Base-by-base conservation (phyloP, 495 filamentous ascomycete genomes). In the Xylaria castorea region DNA sequence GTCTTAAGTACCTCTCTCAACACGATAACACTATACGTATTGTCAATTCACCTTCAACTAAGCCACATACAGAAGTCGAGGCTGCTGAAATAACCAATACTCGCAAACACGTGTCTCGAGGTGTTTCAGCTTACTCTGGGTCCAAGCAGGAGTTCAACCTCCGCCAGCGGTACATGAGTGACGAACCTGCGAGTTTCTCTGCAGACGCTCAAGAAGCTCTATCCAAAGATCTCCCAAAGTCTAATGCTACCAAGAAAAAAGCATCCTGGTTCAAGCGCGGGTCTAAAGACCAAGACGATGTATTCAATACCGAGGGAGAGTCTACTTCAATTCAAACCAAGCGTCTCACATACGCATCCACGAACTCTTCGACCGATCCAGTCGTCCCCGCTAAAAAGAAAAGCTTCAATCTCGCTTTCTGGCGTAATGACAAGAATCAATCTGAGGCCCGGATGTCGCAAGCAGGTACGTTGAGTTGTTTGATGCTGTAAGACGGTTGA, bases 191-290 rank as follows among this genome's bases (percentile, higher is more conserved):
- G 64, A 73, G 34, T 40, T 48, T 22, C 11, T 22, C 48, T 46
- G 42, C 25, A 30, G 67, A 42, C 1, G n/a, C 40, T 20, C 51
- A 38, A n/a, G 75, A 70, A 34, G 16, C 40, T 48, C 63, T 42
- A 42, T 36, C 36, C 0, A 53, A 57, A n/a, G 50, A 68, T 48
- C 7, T n/a, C 22, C 44, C 66, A 18, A 61, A 60, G 27, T 2
- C 70, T 3, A 40, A 68, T 61, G 14, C 77, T 9, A 20, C 51
- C 46, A 84, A 87, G 50, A 91, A 91, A 79, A 91, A 88, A 50
- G 85, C 88, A 74, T 87, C 87, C 2, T 94, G 91, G 91, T 91
- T 93, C 77, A 90, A 85, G 63, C 87, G 89, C 3, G 80, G 83
- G 36, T 86, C 86, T 5, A 88, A 88, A 44, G 77, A 80, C 1